These are phyloP conservation scores for Debaryomyces tyrocola DNA, from an alignment of 805 yeast species.

Conservation along the genomic window DNA sequence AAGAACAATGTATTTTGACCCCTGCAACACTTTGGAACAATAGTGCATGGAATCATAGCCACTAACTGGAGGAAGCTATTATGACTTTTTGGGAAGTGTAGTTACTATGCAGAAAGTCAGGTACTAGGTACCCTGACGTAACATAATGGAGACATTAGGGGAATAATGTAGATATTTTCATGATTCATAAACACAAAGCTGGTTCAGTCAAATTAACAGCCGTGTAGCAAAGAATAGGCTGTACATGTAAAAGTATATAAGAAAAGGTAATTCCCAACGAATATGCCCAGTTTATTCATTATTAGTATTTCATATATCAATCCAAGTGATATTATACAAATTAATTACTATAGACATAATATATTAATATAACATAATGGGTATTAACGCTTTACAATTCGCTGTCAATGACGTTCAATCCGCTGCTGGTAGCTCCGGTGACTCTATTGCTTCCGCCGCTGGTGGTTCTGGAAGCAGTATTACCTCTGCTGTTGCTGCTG, in stretches of 20 bases:
- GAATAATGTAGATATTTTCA: too few relatives aligned
- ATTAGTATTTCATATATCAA: neutral
- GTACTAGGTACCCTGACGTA: slow-evolving; percentile 1
- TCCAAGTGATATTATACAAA: neutral
- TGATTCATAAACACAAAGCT: neutral
- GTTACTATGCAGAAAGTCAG: neutral
- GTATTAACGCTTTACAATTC: slow-evolving; percentile 30
- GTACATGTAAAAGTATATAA: neutral
- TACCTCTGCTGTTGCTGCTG: slow-evolving; percentile 1
- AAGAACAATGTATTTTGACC: neutral
- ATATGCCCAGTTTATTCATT: neutral
- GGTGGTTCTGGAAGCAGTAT: slow-evolving; percentile 1
- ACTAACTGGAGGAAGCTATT: neutral
- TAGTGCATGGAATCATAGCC: neutral
- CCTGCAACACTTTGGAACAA: neutral
- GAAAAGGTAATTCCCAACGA: neutral
- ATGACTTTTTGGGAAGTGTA: too few relatives aligned
- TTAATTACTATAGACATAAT: neutral
- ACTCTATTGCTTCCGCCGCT: slow-evolving; percentile 13
- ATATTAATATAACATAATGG: slow-evolving; percentile 1
- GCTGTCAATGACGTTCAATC: slow-evolving; percentile 17
- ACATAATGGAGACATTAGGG: neutral
- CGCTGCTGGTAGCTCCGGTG: slow-evolving; percentile 13
- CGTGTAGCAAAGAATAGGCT: neutral
- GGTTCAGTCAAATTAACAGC: neutral